Evolutionary conservation across 1,284 basidiomycete genomes (phyloP).

Genomic region (Tetrapyrgos nigripes): DNA sequence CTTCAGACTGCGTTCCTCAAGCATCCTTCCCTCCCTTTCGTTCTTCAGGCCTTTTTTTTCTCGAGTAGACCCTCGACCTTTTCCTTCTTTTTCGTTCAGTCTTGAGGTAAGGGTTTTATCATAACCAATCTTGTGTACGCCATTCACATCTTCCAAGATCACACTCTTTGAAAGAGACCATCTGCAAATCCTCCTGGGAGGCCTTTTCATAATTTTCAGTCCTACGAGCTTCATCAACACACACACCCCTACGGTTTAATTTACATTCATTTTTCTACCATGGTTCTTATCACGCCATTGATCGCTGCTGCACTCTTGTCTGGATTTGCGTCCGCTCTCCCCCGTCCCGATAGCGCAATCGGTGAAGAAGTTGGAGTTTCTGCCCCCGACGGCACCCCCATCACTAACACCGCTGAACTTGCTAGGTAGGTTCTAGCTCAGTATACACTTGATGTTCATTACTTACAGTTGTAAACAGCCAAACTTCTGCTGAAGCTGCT

Average conservation of each 20-base stretch:
- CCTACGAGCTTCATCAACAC: conserved; percentile 44
- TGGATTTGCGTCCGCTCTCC: conserved; percentile 54
- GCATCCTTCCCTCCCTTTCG: conserved; percentile 29
- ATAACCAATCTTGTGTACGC: conserved; percentile 1
- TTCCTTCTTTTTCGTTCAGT: conserved; percentile 53
- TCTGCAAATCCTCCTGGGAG: conserved; percentile 62
- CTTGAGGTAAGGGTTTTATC: conserved; percentile 48
- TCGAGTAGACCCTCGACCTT: conserved; percentile 70
- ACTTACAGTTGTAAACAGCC: conserved; percentile 4
- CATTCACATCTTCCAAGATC: conserved; percentile 45
- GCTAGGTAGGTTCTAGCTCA: conserved; percentile 15
- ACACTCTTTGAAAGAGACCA: conserved; percentile 77
- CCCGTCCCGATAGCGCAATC: conserved; percentile 50
- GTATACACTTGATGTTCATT: not conserved
- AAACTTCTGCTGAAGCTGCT: conserved; percentile 16
- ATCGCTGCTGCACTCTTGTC: conserved; percentile 59
- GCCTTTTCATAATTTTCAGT: conserved; percentile 46
- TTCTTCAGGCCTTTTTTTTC: conserved; percentile 49
- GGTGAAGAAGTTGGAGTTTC: conserved; percentile 42
- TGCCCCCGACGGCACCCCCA: conserved; percentile 19
- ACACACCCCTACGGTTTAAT: conserved; percentile 55
- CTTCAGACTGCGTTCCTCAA: conserved; percentile 2
- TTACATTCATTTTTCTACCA: conserved; percentile 48
- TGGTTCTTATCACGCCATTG: conserved; percentile 61
- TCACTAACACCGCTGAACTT: conserved; percentile 22